Evolutionary conservation across 768 basidiomycete species (phyloP), one percentile per base, ranked within the genome.

Genomic region (Russula brevipes): DNA sequence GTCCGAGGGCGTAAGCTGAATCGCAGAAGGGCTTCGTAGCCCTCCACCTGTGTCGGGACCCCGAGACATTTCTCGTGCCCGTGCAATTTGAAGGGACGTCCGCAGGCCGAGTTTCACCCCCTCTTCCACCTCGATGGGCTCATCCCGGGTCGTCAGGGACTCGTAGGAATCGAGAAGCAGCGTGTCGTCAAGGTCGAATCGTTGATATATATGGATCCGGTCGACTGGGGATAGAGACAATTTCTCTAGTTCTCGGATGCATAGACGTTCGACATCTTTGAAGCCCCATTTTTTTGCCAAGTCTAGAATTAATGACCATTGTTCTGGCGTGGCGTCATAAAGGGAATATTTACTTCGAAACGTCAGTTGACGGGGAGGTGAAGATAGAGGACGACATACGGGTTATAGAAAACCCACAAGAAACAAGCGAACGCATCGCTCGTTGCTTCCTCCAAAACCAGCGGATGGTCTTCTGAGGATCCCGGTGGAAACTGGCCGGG

Each of bases 241-340:
- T 42, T 72, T 73, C 60, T 79, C 74, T 4, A 81, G 72, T 54
- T 79, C 74, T 0, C 75, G 70, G 14, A 79, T 72, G 1, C 74
- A 73, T 46, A 81, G 61, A 19, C 70, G 68, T 36, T 78, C 76
- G 61, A 81, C 75, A 38, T 65, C 72, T 56, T 71, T 67, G 64
- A 81, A 81, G 0, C 73, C 70, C 79, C 78, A 82, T 39, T 71
- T 70, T 30, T 74, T 74, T 7, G 78, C 74, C 9, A 79, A 72
- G 24, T 59, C 60, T 30, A 81, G 70, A 33, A 82, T 77, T 9
- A 71, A 73, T 1, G 74, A 70, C 80, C 80, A 81, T 10, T 77
- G 76, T 0, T 77, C 72, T 1, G 73, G 68, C 0, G 77, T 69
- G 2, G 77, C 78, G 3, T 77, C 72, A 49, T 79, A 79, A 1